phyloP scores from a whole-genome alignment of 1,139 yeast genomes.

The Sugiyamaella xylanicola region DNA sequence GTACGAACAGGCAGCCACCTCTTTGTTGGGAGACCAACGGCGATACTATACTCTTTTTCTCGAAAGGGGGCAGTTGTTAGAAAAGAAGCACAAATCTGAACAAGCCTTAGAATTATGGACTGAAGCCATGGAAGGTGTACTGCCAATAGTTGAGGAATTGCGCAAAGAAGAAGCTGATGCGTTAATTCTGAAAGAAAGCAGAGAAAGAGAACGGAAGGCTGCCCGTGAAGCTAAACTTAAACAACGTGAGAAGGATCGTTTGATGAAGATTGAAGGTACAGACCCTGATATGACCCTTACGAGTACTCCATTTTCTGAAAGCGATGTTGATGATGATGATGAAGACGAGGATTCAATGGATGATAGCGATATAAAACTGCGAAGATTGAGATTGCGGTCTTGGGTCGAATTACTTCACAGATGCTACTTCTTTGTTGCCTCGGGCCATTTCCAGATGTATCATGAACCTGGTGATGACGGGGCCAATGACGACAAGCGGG shows the following conservation, averaged over 20 bases:
- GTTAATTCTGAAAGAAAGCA: slow-evolving; percentile 29
- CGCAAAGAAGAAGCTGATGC: slow-evolving; percentile 25
- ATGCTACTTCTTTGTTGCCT: slow-evolving; percentile 75
- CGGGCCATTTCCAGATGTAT: slow-evolving; percentile 70
- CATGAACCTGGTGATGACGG: slow-evolving; percentile 26
- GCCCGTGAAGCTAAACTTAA: slow-evolving; percentile 20
- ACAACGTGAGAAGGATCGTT: slow-evolving; percentile 22
- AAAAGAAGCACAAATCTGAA: slow-evolving; percentile 53
- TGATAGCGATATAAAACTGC: slow-evolving; percentile 19
- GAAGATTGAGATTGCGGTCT: slow-evolving; percentile 34
- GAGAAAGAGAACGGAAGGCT: slow-evolving; percentile 24
- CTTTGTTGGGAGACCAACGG: slow-evolving; percentile 54
- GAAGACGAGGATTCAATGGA: slow-evolving; percentile 20
- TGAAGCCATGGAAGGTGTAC: slow-evolving; percentile 45
- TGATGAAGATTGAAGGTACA: slow-evolving; percentile 37
- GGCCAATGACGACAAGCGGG: slow-evolving; percentile 17
- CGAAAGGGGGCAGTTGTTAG: slow-evolving; percentile 62
- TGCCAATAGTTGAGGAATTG: slow-evolving; percentile 38
- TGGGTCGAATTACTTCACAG: slow-evolving; percentile 72
- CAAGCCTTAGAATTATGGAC: slow-evolving; percentile 53
- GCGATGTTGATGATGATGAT: slow-evolving; percentile 21
- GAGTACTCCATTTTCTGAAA: slow-evolving; percentile 24
- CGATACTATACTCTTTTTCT: slow-evolving; percentile 48
- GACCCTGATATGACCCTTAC: slow-evolving; percentile 33
- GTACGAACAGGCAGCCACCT: slow-evolving; percentile 56